Evolutionary conservation across 176 grass and related monocot species (phyloP), one percentile per base, ranked within the genome.

Genomic region (Hordeum marinum): DNA sequence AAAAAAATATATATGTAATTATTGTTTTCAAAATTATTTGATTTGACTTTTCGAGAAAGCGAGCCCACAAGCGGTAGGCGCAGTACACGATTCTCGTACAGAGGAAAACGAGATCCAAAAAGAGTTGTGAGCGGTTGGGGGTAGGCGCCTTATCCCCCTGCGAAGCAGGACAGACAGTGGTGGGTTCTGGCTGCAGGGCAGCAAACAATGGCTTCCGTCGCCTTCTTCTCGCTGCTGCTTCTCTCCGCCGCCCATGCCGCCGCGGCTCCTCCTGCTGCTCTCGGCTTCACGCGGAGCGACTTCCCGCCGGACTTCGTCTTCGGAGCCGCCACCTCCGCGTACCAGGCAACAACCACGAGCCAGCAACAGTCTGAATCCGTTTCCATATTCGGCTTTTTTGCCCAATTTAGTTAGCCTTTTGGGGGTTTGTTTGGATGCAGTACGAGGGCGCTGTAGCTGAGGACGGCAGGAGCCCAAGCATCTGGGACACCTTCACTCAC

Each of bases 391-490:
- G 25, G 23, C 41, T 72, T 50, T 50, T 0, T 29, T 31, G 4
- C 27, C 14, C 29, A 36, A 21, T n/a, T 68, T 0, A n/a, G 18
- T 36, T 21, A 67, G 4, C 9, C 7, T 60, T 61, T 40, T 9
- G 13, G 6, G 21, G n/a, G 5, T 58, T 55, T 14, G 8, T 25
- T 69, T 68, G 36, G 2, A 7, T 39, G 24, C 15, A 74, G 81
- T 83, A 83, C 1, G 81, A 83, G 68, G 75, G 43, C 7, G 64
- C 65, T 8, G 29, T 70, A 15, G 46, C 61, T 10, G 76, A 85
- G 82, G 87, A 85, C 1, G 87, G 87, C 25, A 85, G 71, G 77
- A 85, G 32, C 59, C 68, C 76, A 24, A 85, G 87, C 82, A 68
- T 75, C 21, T 89, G 87, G 82, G 87, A 89, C 60, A 85, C 59